phyloP scores from a whole-genome alignment of 768 basidiomycete genomes.

The Boletus barrowsii region DNA sequence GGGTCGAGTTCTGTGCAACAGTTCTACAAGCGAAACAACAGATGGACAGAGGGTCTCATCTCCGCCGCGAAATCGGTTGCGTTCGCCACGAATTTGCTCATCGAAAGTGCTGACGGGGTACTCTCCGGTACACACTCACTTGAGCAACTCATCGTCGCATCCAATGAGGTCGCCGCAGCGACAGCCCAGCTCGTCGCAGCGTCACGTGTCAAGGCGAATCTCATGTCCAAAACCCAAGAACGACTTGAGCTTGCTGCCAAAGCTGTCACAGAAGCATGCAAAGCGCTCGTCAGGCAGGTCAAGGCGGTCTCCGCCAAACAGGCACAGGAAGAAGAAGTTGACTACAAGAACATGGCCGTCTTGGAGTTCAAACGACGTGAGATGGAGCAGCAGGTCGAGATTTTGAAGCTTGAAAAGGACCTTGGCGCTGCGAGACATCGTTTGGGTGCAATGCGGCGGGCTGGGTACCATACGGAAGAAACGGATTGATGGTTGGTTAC shows the following conservation, averaged over 20 bases:
- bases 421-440: conserved; percentile 81
- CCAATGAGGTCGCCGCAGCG: conserved; percentile 95
- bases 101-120: conserved; percentile 97
- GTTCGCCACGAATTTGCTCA: conserved; percentile 91
- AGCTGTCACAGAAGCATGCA: conserved; percentile 97
- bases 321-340: conserved; percentile 70
- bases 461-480: conserved; percentile 87
- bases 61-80: conserved; percentile 98
- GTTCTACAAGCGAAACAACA: conserved; percentile 99
- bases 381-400: conserved; percentile 99
- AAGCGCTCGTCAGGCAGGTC: conserved; percentile 93
- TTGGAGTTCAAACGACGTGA: conserved; percentile 96
- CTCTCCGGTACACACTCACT: conserved; percentile 94
- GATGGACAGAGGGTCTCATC: conserved; percentile 99
- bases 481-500: conserved; percentile 47
- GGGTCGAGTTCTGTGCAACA: conserved; percentile 91
- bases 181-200: conserved; percentile 99
- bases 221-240: conserved; percentile 99
- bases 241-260: conserved; percentile 94
- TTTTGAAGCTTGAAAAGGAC: conserved; percentile 94
- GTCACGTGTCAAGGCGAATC: conserved; percentile 94
- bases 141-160: conserved; percentile 99
- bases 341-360: conserved; percentile 87
- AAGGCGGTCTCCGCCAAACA: conserved; percentile 90
- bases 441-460: conserved; percentile 81